Percentiles rank a stretch among this genome's conserved stretches.
These are phyloP conservation scores for Westerdykella sp. DNA, from an alignment of 2,329 filamentous ascomycete genomes.

Conservation along the genomic window DNA sequence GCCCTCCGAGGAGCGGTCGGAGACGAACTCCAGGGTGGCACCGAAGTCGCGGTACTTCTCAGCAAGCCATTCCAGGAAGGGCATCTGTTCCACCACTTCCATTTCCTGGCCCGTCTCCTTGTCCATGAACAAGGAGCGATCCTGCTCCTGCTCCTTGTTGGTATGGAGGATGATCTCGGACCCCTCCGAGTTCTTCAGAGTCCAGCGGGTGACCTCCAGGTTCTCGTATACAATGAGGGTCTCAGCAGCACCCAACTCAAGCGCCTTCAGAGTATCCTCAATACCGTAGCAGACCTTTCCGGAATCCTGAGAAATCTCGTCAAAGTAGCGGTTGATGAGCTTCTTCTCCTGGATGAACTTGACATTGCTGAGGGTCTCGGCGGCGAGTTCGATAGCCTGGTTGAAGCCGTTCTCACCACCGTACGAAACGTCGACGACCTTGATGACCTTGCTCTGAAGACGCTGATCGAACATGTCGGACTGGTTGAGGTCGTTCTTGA, in stretches of 20 bases:
- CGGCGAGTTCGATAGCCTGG: constrained; percentile 92
- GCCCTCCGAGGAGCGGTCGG: constrained; percentile 92
- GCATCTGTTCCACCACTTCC: constrained; percentile 80
- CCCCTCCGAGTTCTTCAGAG: constrained; percentile 72
- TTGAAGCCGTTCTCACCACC: constrained; percentile 99
- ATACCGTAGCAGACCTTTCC: constrained; percentile 97
- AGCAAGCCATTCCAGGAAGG: constrained; percentile 99
- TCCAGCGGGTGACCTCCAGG: constrained; percentile 87
- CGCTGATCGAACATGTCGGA: constrained; percentile 96
- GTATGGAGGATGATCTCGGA: constrained; percentile 73
- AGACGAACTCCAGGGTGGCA: constrained; percentile 92
- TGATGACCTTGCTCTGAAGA: constrained; percentile 92
- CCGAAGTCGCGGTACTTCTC: constrained; percentile 98
- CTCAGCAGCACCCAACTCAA: constrained; percentile 93
- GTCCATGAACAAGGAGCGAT: constrained; percentile 85
- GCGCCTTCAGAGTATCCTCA: constrained; percentile 92
- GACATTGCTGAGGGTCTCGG: constrained; percentile 96
- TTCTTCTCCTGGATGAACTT: constrained; percentile 99
- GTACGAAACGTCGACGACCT: constrained; percentile 97
- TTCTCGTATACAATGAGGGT: constrained; percentile 96
- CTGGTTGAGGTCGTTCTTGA: constrained; percentile 98
- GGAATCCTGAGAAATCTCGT: constrained; percentile 96
- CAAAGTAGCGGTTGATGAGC: constrained; percentile 97
- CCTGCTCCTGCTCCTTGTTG: constrained; percentile 74
- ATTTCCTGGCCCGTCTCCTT: constrained; percentile 95